Evolutionary conservation across 2,329 filamentous ascomycete species (phyloP), one percentile per base, ranked within the genome.

Genomic region (Neonectria faginata): DNA sequence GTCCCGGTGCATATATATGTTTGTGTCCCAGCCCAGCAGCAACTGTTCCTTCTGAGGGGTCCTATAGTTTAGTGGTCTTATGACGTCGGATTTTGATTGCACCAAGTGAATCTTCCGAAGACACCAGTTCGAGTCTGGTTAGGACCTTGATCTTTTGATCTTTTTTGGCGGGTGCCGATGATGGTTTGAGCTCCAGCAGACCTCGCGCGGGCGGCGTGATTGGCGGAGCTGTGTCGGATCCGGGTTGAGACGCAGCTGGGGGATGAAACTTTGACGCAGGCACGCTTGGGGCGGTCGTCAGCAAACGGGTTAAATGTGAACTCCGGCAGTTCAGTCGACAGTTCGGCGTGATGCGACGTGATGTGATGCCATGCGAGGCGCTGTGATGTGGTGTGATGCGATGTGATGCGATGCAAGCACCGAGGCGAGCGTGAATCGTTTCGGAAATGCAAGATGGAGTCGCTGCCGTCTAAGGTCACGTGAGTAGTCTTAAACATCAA

Each of bases 221-320:
- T 25, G 25, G 25, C 25, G 25, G 25, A 25, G 25, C 25, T 42
- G 39, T 42, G 39, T 20, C 8, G 6, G 16, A 33, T n/a, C 25
- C 25, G 25, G 25, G 25, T 25, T 25, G 27, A n/a, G 16, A 12
- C 27, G 18, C 27, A 50, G 16, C 27, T 33, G 8, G 16, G 47
- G 47, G 47, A 50, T 50, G 47, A 50, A 33, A 33, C 47, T 33
- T 31, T 31, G 47, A 50, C 27, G 47, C 47, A 50, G 12, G 33
- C 33, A 10, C 47, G 27, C n/a, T 50, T 27, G 27, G 9, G 47
- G 47, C 9, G 27, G 9, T 50, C 31, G 27, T 6, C 47, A 51
- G n/a, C 9, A 33, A 51, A 14, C 27, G n/a, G 27, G 8, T 29
- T 10, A 29, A 33, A 51, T 5, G n/a, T 25, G 25, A 25, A 22